Evolutionary conservation across 2,329 filamentous ascomycete genomes (phyloP).

Genomic region (Zymoseptoria passerinii): DNA sequence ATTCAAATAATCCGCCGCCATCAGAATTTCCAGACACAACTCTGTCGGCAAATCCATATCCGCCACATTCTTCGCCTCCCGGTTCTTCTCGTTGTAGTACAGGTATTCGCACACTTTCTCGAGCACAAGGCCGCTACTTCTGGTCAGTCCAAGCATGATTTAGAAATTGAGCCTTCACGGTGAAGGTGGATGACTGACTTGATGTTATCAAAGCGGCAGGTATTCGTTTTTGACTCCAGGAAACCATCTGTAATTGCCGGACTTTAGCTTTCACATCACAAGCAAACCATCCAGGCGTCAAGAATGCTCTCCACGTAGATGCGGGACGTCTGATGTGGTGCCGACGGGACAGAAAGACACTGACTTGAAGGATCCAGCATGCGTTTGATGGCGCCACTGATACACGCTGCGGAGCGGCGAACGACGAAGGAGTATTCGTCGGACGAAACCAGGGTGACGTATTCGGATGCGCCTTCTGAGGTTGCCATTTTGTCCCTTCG

Average conservation of each 20-base stretch:
- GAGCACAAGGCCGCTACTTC: conserved; percentile 57
- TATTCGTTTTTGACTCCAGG: conserved; percentile 54
- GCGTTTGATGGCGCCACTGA: conserved; percentile 64
- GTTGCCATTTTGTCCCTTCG: background rate
- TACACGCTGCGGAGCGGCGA: conserved; percentile 59
- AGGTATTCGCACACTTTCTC: conserved; percentile 79
- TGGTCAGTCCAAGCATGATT: background rate
- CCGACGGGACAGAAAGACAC: conserved; percentile 16
- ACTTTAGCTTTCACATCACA: background rate
- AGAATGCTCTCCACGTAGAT: background rate
- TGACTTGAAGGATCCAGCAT: conserved; percentile 64
- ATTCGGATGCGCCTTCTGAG: conserved; percentile 44
- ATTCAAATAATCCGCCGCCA: conserved; percentile 69
- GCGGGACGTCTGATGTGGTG: conserved; percentile 4
- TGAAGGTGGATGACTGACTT: conserved; percentile 47
- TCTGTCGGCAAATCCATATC: conserved; percentile 76
- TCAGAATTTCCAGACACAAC: conserved; percentile 67
- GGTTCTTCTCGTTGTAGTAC: conserved; percentile 70
- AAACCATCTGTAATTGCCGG: conserved; percentile 48
- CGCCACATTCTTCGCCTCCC: conserved; percentile 61
- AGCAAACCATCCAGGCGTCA: background rate
- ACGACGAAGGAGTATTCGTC: conserved; percentile 73
- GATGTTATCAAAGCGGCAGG: conserved; percentile 63
- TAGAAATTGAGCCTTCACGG: background rate
- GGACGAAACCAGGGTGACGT: conserved; percentile 66